phyloP scores from a whole-genome alignment of 208 protist genomes.

The Tritrichomonas foetus region DNA sequence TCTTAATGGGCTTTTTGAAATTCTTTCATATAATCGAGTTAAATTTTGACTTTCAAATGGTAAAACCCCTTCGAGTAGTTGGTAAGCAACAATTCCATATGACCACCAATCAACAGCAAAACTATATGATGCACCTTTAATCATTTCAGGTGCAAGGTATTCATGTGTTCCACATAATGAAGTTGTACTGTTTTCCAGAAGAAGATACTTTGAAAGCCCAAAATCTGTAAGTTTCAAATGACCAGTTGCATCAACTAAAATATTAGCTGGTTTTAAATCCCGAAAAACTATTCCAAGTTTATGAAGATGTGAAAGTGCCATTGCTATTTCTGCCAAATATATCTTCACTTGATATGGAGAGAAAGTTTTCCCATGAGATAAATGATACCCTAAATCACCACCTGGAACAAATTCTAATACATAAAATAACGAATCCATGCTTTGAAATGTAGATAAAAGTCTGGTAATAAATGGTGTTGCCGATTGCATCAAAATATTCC shows the following conservation, averaged over 20 bases:
- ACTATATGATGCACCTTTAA: neutral
- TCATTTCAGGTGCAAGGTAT: conserved; percentile 3
- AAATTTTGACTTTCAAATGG: neutral
- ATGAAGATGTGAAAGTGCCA: neutral
- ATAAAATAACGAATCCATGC: too few relatives aligned
- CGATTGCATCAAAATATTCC: neutral
- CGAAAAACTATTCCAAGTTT: neutral
- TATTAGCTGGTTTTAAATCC: conserved; percentile 47
- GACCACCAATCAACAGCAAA: neutral
- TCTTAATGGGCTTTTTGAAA: too few relatives aligned
- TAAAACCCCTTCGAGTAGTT: neutral
- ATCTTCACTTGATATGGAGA: neutral
- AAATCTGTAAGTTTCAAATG: conserved; percentile 10
- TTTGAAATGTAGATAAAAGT: conserved; percentile 15
- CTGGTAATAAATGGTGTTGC: conserved; percentile 12
- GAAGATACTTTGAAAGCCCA: neutral
- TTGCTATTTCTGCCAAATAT: neutral
- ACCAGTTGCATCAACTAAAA: neutral
- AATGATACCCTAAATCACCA: neutral
- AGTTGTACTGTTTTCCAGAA: neutral
- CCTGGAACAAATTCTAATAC: neutral
- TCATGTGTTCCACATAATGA: conserved; percentile 15
- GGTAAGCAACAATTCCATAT: neutral
- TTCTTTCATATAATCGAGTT: too few relatives aligned
- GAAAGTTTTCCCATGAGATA: neutral